Conservation (phyloP, 495 filamentous ascomycete genomes). For the Sphaerosporella brunnea region DNA sequence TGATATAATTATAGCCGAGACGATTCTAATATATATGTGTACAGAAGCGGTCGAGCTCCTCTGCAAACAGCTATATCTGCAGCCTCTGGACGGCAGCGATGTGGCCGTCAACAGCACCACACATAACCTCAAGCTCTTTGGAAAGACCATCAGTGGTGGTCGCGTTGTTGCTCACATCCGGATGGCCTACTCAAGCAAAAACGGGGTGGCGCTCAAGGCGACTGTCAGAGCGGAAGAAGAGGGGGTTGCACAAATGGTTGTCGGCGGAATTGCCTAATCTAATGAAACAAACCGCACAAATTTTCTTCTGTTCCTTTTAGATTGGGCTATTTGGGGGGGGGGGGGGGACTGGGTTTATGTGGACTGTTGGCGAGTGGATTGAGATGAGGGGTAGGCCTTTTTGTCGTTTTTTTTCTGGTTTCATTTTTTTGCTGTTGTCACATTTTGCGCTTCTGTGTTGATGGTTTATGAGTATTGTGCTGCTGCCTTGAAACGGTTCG, state of each 20-base stretch:
- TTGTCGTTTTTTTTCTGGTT: background rate
- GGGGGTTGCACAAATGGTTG: slow-evolving; percentile 65
- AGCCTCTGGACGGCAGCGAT: slow-evolving; percentile 86
- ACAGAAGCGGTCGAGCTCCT: slow-evolving; percentile 89
- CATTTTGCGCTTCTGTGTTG: background rate
- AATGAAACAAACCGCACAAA: background rate
- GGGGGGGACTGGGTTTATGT: background rate
- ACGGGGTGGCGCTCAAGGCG: slow-evolving; percentile 86
- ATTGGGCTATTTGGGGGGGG: too few relatives aligned
- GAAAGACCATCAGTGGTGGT: slow-evolving; percentile 85
- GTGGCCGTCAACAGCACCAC: slow-evolving; percentile 72
- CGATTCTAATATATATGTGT: slow-evolving; percentile 8
- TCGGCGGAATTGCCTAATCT: slow-evolving; percentile 62
- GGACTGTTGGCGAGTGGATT: background rate
- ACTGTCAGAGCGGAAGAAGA: slow-evolving; percentile 81
- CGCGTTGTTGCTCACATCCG: slow-evolving; percentile 70
- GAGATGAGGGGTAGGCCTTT: too few relatives aligned
- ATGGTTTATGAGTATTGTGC: background rate
- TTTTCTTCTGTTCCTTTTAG: background rate
- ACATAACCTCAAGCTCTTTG: slow-evolving; percentile 87
- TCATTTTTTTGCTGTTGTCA: background rate
- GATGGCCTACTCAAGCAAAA: slow-evolving; percentile 87
- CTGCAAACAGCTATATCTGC: slow-evolving; percentile 66
- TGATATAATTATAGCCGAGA: slow-evolving; percentile 24
- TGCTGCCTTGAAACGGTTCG: too few relatives aligned